phyloP scores from a whole-genome alignment of 2,329 filamentous ascomycete species.

The Venturia asperata region DNA sequence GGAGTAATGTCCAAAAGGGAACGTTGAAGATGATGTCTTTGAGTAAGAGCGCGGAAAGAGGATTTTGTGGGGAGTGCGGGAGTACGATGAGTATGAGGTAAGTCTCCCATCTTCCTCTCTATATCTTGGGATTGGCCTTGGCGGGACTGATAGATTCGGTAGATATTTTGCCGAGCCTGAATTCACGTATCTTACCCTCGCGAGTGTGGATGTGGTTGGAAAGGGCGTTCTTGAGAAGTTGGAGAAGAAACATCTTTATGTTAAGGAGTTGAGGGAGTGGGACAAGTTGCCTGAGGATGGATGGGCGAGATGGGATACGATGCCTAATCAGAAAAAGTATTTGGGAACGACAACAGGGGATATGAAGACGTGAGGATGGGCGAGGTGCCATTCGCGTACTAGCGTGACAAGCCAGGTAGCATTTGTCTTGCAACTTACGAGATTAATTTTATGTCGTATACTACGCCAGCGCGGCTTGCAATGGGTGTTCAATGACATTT shows the following conservation, averaged over 20 bases:
- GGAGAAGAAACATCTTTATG: slow-evolving; percentile 11
- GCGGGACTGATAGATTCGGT: not conserved
- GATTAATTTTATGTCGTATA: too few species aligned
- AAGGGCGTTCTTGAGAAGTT: not conserved
- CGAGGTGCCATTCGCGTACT: too few species aligned
- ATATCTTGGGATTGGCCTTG: too few species aligned
- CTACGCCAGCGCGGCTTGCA: too few species aligned
- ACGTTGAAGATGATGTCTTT: not conserved
- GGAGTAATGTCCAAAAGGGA: not conserved
- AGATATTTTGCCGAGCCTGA: not conserved
- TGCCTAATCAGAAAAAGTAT: not conserved
- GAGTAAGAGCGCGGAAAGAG: not conserved
- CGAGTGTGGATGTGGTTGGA: not conserved
- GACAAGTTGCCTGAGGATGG: slow-evolving; percentile 2
- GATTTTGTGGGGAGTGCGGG: not conserved
- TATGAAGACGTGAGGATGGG: too few species aligned
- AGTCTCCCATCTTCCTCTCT: not conserved
- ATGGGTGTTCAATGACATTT: too few species aligned
- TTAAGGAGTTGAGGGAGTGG: not conserved
- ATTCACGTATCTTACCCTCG: not conserved
- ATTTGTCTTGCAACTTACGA: too few species aligned
- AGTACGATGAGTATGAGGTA: not conserved
- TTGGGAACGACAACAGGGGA: not conserved
- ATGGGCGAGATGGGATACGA: not conserved
- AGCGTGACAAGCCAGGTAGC: too few species aligned